A percentile compares a stretch with the other conserved stretches of the same genome.
phyloP scores from a whole-genome alignment of 2,329 filamentous ascomycete species.

The Trichoderma harzianum region DNA sequence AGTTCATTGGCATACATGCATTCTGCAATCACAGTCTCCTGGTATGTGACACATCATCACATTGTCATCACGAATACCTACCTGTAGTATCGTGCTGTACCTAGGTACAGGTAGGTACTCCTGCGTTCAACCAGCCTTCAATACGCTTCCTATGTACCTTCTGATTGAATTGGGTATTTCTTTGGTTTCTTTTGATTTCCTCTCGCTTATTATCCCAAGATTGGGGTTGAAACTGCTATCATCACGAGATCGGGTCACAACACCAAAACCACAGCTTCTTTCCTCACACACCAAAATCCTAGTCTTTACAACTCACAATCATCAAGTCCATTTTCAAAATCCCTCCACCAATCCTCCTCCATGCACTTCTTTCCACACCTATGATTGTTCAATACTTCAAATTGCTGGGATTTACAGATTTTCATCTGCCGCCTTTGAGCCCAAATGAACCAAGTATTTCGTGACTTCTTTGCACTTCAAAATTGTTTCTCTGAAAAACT shows the following conservation, averaged over 20 bases:
- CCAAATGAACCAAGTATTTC: not conserved
- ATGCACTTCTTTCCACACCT: not conserved
- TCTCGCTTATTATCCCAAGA: not conserved
- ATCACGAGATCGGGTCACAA: not conserved
- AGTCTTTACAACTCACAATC: not conserved
- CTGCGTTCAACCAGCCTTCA: too few species aligned
- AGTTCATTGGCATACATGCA: not conserved
- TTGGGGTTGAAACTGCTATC: not conserved
- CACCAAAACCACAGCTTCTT: not conserved
- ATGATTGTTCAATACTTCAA: not conserved
- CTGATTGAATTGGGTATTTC: too few species aligned
- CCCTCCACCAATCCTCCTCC: not conserved
- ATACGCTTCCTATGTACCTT: too few species aligned
- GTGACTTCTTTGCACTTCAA: not conserved
- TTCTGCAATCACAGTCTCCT: not conserved
- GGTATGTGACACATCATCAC: rapidly evolving
- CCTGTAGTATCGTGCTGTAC: not conserved
- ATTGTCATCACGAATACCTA: not conserved
- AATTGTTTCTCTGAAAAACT: not conserved
- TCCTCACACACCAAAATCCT: not conserved
- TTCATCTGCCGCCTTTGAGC: too few species aligned
- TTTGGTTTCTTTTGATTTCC: not conserved
- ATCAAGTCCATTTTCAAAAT: not conserved
- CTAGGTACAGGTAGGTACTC: too few species aligned
- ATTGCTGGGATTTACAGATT: not conserved